Conservation (phyloP, 257 asterid genomes). For the Verbena officinalis region DNA sequence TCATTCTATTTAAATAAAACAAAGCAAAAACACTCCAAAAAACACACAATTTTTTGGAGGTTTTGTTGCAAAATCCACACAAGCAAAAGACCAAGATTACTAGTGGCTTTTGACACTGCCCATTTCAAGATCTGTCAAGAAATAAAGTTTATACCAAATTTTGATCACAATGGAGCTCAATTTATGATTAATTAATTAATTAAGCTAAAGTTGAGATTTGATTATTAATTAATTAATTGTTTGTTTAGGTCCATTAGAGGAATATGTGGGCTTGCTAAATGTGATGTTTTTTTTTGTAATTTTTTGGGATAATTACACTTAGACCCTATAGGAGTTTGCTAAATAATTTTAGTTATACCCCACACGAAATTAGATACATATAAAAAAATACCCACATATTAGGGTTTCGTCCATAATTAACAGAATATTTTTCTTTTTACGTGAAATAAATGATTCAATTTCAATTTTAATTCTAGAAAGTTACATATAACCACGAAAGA, state of each 20-base stretch:
- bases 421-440: too few relatives aligned
- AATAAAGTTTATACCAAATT: slow-evolving; percentile 38
- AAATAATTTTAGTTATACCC: too few relatives aligned
- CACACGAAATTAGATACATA: too few relatives aligned
- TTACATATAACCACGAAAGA: too few relatives aligned
- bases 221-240: neutral
- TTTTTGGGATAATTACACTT: too few relatives aligned
- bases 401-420: too few relatives aligned
- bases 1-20: slow-evolving; percentile 3
- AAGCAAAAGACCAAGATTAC: slow-evolving; percentile 32
- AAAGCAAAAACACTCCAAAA: slow-evolving; percentile 7
- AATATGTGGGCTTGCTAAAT: slow-evolving; percentile 4
- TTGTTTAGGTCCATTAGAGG: neutral
- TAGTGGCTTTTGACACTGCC: slow-evolving; percentile 31
- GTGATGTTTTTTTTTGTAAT: neutral
- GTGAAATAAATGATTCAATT: too few relatives aligned
- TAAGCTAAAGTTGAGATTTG: neutral
- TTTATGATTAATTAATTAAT: neutral
- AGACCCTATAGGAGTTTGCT: too few relatives aligned
- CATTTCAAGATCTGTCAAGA: slow-evolving; percentile 13
- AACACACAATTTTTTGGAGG: neutral
- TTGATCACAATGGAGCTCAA: slow-evolving; percentile 1
- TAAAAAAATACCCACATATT: too few relatives aligned
- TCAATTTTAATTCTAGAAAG: too few relatives aligned
- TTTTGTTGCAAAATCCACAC: slow-evolving; percentile 41